These are phyloP conservation scores for Fonsecaea monophora DNA, from an alignment of 2,329 filamentous ascomycete genomes.

Conservation along the genomic window DNA sequence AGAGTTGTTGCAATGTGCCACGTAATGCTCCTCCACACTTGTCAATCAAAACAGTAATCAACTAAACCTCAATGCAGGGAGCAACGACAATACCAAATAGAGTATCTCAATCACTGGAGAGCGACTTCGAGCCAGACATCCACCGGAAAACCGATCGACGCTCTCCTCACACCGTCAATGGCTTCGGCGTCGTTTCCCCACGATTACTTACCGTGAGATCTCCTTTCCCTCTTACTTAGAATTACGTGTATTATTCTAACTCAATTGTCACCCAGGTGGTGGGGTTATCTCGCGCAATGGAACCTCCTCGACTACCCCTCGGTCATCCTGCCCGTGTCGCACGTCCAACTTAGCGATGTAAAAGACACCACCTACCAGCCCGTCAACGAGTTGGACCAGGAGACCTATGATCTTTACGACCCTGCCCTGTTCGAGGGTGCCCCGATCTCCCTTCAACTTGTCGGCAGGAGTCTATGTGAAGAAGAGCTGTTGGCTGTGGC, in stretches of 20 bases:
- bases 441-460: conserved; percentile 49
- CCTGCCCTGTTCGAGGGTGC: conserved; percentile 49
- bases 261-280: conserved; percentile 33
- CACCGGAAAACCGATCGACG: conserved; percentile 61
- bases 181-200: conserved; percentile 21
- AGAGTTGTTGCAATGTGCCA: conserved; percentile 11
- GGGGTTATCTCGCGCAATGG: conserved; percentile 48
- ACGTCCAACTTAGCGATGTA: conserved; percentile 28
- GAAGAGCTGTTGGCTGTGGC: conserved; percentile 35
- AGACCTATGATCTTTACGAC: conserved; percentile 14
- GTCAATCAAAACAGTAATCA: too few species aligned
- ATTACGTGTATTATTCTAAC: not conserved
- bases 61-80: conserved; percentile 58
- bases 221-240: not conserved
- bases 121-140: conserved; percentile 52
- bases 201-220: conserved; percentile 41
- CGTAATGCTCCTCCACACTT: not conserved
- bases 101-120: conserved; percentile 70
- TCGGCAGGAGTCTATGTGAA: conserved; percentile 32
- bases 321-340: conserved; percentile 43
- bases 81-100: conserved; percentile 62
- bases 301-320: conserved; percentile 46
- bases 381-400: conserved; percentile 13
- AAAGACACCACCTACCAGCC: conserved; percentile 17
- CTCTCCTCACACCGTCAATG: conserved; percentile 47